Conservation (phyloP, 768 basidiomycete species). For the Coprinopsis cinerea region DNA sequence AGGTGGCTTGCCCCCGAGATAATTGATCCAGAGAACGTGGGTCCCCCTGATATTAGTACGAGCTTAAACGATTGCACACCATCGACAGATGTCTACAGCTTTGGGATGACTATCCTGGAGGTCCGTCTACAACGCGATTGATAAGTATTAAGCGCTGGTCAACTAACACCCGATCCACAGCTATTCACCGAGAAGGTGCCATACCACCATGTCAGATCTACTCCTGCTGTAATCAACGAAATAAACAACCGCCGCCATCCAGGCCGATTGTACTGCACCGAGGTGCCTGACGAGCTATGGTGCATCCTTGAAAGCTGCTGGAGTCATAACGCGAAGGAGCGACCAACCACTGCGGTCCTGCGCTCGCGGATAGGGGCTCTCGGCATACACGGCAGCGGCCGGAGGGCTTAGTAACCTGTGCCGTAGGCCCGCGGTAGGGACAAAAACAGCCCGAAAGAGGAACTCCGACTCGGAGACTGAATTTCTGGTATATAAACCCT, state of each 20-base stretch:
- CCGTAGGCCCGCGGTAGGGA: too few species aligned
- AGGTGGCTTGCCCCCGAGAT: background rate
- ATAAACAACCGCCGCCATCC: background rate
- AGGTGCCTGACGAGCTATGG: background rate
- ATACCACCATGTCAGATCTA: background rate
- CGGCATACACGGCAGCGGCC: too few species aligned
- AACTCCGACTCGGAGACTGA: too few species aligned
- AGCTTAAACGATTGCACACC: background rate
- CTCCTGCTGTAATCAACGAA: background rate
- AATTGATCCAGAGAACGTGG: background rate
- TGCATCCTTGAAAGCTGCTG: background rate
- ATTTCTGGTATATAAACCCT: too few species aligned
- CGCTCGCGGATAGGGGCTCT: background rate
- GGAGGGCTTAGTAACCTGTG: too few species aligned
- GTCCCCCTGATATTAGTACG: background rate
- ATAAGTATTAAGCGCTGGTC: too few species aligned
- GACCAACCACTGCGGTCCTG: background rate
- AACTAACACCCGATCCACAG: too few species aligned
- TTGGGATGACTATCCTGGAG: background rate
- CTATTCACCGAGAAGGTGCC: background rate
- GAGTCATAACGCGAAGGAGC: background rate
- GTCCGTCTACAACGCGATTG: background rate
- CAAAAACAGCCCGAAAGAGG: too few species aligned
- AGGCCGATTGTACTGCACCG: background rate
- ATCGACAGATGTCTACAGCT: background rate